Conservation (phyloP, 768 basidiomycete genomes). For the Coprinellus micaceus region DNA sequence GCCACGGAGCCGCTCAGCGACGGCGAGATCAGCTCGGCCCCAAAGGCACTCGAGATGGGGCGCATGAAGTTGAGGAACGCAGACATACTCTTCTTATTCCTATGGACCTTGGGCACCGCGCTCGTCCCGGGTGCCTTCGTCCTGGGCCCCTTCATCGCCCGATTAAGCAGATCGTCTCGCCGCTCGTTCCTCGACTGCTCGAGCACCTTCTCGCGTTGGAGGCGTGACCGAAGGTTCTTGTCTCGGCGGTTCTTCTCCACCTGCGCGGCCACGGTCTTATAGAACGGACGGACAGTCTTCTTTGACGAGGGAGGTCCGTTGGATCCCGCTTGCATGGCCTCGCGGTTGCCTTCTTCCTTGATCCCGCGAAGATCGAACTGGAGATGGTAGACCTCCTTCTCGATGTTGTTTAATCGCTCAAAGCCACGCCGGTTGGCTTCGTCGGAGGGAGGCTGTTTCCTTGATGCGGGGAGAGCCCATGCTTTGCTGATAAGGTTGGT, state of each 20-base stretch:
- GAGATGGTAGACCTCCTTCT: slow-evolving; percentile 57
- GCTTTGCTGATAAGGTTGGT: slow-evolving; percentile 60
- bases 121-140: slow-evolving; percentile 9
- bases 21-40: slow-evolving; percentile 53
- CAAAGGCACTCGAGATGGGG: slow-evolving; percentile 85
- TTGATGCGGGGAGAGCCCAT: slow-evolving; percentile 39
- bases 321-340: slow-evolving; percentile 45
- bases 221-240: slow-evolving; percentile 59
- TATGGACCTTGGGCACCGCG: slow-evolving; percentile 59
- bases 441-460: slow-evolving; percentile 44
- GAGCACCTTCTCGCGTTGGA: slow-evolving; percentile 71
- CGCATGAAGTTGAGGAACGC: slow-evolving; percentile 84
- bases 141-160: slow-evolving; percentile 60
- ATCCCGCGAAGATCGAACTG: slow-evolving; percentile 71
- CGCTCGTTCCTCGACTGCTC: slow-evolving; percentile 72
- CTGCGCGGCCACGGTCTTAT: slow-evolving; percentile 57
- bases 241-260: slow-evolving; percentile 83
- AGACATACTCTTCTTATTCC: slow-evolving; percentile 87
- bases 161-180: slow-evolving; percentile 71
- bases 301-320: slow-evolving; percentile 46
- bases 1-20: slow-evolving; percentile 23
- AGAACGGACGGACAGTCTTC: slow-evolving; percentile 62
- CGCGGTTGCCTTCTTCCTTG: slow-evolving; percentile 71
- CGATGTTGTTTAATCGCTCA: slow-evolving; percentile 72
- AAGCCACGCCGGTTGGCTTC: slow-evolving; percentile 65